Conservation (phyloP, 169 alveolate species). For the Plasmodium gallinaceum region DNA sequence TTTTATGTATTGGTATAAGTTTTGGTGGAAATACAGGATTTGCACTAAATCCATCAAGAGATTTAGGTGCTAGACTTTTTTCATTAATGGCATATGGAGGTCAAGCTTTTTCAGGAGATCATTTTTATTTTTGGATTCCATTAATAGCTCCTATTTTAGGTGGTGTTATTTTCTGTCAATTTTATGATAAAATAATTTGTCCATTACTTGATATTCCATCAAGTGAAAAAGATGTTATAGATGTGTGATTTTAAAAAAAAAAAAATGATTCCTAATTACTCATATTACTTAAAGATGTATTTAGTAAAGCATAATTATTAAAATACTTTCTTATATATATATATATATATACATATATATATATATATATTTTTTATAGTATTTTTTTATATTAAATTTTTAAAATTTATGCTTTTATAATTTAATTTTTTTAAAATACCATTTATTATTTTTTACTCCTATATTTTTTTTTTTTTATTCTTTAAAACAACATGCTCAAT, state of each 20-base stretch:
- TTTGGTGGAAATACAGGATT: slow-evolving; percentile 79
- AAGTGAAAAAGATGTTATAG: slow-evolving; percentile 35
- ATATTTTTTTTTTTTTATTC: background rate
- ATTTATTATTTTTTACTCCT: background rate
- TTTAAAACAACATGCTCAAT: background rate
- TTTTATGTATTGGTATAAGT: slow-evolving; percentile 75
- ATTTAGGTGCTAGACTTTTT: slow-evolving; percentile 78
- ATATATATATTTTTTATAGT: background rate
- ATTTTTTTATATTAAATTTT: background rate
- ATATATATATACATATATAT: slow-evolving; percentile 3
- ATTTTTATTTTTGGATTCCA: slow-evolving; percentile 76
- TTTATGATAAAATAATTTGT: slow-evolving; percentile 34
- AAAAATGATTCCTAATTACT: background rate
- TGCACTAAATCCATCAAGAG: slow-evolving; percentile 80
- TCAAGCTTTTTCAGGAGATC: slow-evolving; percentile 64
- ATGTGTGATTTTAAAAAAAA: slow-evolving; percentile 11
- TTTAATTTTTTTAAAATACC: background rate
- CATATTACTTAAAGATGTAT: background rate
- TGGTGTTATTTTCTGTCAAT: slow-evolving; percentile 22
- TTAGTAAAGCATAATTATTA: background rate
- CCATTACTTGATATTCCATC: slow-evolving; percentile 27
- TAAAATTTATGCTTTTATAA: no score
- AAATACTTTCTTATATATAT: background rate
- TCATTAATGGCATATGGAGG: slow-evolving; percentile 66
- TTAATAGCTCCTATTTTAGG: slow-evolving; percentile 75